A percentile compares a stretch with the other conserved stretches of the same genome.
Evolutionary conservation across 768 basidiomycete species (phyloP).

Genomic region (Boletus subcaerulescens): DNA sequence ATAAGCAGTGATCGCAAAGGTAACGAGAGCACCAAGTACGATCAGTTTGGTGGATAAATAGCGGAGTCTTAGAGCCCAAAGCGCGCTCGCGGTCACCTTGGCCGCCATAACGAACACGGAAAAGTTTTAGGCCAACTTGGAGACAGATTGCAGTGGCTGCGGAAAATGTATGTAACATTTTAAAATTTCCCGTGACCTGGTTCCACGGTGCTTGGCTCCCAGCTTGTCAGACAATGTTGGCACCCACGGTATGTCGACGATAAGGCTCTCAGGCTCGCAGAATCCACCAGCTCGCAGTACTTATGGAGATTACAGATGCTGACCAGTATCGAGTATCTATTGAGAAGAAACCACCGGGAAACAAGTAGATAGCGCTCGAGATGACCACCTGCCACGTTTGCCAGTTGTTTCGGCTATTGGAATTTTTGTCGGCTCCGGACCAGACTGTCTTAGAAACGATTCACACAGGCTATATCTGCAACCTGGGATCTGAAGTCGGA

Average conservation of each 20-base stretch:
- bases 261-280: too few species aligned
- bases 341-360: too few species aligned
- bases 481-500: too few species aligned
- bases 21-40: slow-evolving; percentile 24
- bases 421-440: too few species aligned
- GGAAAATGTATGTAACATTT: not conserved
- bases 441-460: too few species aligned
- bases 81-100: not conserved
- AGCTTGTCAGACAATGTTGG: not conserved
- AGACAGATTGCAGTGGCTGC: not conserved
- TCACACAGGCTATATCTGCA: too few species aligned
- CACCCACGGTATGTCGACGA: not conserved
- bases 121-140: not conserved
- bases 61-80: slow-evolving; percentile 21
- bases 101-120: not conserved
- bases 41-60: slow-evolving; percentile 23
- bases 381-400: too few species aligned
- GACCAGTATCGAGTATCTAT: too few species aligned
- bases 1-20: slow-evolving; percentile 28
- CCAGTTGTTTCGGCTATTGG: too few species aligned
- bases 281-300: too few species aligned
- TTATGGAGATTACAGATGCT: too few species aligned
- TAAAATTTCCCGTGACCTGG: not conserved
- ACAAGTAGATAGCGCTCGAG: too few species aligned
- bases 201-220: not conserved